These are phyloP conservation scores for Pseudomassariella vexata DNA, from an alignment of 2,329 filamentous ascomycete species.

Conservation along the genomic window DNA sequence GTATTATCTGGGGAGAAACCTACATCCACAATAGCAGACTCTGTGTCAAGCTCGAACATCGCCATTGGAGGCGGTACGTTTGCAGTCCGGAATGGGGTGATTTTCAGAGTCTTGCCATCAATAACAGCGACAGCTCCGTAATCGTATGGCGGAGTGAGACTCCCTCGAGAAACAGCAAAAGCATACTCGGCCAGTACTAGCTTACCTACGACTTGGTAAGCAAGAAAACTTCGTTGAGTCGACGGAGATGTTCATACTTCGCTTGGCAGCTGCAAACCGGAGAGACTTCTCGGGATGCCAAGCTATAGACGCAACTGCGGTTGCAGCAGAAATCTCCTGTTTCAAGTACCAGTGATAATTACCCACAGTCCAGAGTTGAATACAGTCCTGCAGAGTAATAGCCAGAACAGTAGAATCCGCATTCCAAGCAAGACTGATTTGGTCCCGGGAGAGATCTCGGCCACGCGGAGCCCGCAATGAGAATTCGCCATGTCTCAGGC, in stretches of 20 bases:
- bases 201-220: constrained; percentile 27
- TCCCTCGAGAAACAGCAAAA: constrained; percentile 63
- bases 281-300: constrained; percentile 90
- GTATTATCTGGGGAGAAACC: constrained; percentile 62
- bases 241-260: constrained; percentile 30
- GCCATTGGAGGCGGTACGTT: constrained; percentile 94
- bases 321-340: constrained; percentile 62
- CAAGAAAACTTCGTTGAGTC: constrained; percentile 6
- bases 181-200: constrained; percentile 61
- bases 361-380: constrained; percentile 95
- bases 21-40: constrained; percentile 65
- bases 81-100: constrained; percentile 78
- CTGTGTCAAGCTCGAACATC: constrained; percentile 63
- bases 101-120: constrained; percentile 72
- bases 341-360: constrained; percentile 99
- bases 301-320: constrained; percentile 29
- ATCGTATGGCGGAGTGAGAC: constrained; percentile 66
- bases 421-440: constrained; percentile 77
- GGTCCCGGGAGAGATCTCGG: constrained; percentile 44
- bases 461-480: constrained; percentile 64
- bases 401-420: constrained; percentile 86
- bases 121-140: constrained; percentile 76
- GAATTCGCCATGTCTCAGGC: constrained; percentile 94
- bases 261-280: constrained; percentile 51
- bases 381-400: constrained; percentile 63